These are phyloP conservation scores for Pycnococcus provasolii DNA, from an alignment of 139 green algal species.

Conservation along the genomic window DNA sequence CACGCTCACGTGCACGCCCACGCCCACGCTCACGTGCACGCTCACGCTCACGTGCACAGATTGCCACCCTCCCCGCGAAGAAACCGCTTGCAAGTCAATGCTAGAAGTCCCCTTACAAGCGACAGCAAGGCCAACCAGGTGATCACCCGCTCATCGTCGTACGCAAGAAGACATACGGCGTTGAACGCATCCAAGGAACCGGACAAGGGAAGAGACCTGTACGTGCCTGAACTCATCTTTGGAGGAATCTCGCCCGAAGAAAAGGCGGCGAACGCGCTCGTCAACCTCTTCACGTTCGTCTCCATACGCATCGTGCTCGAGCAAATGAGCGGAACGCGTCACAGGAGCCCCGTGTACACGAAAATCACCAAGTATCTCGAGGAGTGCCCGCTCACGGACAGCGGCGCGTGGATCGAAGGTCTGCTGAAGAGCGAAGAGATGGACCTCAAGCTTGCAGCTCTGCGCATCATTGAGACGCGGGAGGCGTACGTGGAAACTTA, in stretches of 20 bases:
- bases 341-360: conserved; percentile 18
- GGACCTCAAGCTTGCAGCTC: conserved; percentile 1
- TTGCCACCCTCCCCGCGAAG: too few species aligned
- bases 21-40: too few species aligned
- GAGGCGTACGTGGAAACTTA: conserved; percentile 1
- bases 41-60: too few species aligned
- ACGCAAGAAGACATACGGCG: too few species aligned
- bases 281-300: conserved; percentile 21
- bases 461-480: conserved; percentile 23
- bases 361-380: conserved; percentile 4
- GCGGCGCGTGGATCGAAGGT: conserved; percentile 10
- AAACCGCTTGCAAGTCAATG: too few species aligned
- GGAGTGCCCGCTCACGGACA: background rate
- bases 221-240: conserved; percentile 16
- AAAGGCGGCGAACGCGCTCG: conserved; percentile 9
- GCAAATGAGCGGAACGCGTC: conserved; percentile 11
- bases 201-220: background rate
- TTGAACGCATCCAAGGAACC: too few species aligned
- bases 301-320: conserved; percentile 16
- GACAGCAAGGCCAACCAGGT: too few species aligned
- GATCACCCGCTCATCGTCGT: too few species aligned
- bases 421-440: conserved; percentile 12
- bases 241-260: conserved; percentile 12
- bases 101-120: too few species aligned
- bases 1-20: too few species aligned